Conservation (phyloP, 139 green algal genomes). For the Gonium pectorale region DNA sequence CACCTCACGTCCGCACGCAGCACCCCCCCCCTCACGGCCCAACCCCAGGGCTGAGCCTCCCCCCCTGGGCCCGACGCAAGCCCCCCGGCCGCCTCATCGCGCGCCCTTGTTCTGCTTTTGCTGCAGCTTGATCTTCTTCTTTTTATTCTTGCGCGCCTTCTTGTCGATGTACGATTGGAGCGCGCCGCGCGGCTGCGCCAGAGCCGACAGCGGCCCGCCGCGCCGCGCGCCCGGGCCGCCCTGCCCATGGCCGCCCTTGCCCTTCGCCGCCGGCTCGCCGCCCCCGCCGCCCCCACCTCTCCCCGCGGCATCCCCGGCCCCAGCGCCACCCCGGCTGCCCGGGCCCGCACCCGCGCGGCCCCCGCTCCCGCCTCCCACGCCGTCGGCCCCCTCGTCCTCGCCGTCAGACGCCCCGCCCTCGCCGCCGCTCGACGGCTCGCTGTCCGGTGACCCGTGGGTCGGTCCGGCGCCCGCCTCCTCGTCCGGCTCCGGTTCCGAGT, state of each 20-base stretch:
- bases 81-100: too few species aligned
- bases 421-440: too few species aligned
- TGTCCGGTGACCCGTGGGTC: too few species aligned
- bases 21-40: too few species aligned
- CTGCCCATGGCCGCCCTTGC: background rate
- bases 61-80: too few species aligned
- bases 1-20: too few species aligned
- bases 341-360: background rate
- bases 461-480: too few species aligned
- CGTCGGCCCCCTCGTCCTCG: too few species aligned
- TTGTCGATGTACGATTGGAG: conserved; percentile 35
- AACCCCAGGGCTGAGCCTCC: too few species aligned
- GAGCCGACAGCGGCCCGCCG: background rate
- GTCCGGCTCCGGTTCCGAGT: conserved; percentile 42
- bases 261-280: background rate
- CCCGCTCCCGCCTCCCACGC: too few species aligned
- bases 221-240: background rate
- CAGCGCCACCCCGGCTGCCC: background rate
- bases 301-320: background rate
- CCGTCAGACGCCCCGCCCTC: too few species aligned
- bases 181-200: background rate
- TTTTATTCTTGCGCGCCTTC: conserved; percentile 30
- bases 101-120: background rate
- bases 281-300: background rate
- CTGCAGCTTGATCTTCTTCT: background rate